A percentile compares a stretch with the other conserved stretches of the same genome.
Evolutionary conservation across 345 rosid species (phyloP).

Genomic region (Murraya koenigii): DNA sequence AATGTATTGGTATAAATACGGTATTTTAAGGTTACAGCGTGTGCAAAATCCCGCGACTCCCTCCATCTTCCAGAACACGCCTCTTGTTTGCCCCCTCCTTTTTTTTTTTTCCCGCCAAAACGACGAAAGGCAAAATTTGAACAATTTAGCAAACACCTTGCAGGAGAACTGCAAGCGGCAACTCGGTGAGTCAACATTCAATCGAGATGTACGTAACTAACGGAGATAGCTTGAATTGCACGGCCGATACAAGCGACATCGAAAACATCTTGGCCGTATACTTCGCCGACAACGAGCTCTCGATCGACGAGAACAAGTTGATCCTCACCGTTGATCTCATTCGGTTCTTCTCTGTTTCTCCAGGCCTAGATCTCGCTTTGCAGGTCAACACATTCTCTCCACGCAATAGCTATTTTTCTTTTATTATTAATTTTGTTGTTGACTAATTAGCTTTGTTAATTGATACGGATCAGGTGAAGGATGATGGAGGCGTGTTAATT

Average conservation of each 20-base stretch:
- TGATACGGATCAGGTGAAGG: constrained; percentile 52
- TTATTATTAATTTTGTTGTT: not conserved
- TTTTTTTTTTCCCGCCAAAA: constrained; percentile 35
- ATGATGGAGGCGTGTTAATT: constrained; percentile 48
- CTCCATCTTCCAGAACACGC: not conserved
- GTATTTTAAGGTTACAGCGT: no score
- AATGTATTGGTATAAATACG: no score
- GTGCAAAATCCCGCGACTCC: no score
- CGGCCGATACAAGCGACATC: constrained; percentile 34
- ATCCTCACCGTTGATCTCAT: constrained; percentile 55
- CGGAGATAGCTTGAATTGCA: constrained; percentile 24
- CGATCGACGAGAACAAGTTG: constrained; percentile 49
- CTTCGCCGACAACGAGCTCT: constrained; percentile 55
- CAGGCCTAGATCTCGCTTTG: constrained; percentile 48
- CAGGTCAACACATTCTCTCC: constrained; percentile 43
- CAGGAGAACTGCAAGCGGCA: not conserved
- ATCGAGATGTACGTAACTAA: constrained; percentile 34
- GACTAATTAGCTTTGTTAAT: not conserved
- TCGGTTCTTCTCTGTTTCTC: constrained; percentile 56
- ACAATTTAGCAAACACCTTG: constrained; percentile 12
- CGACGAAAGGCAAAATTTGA: not conserved
- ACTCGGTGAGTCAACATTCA: not conserved
- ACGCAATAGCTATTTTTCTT: not conserved
- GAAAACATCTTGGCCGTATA: constrained; percentile 48
- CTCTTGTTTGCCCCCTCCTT: not conserved